A percentile compares a stretch with the other conserved stretches of the same genome.
Conservation (phyloP, 2,329 filamentous ascomycete genomes). For the Talaromyces sp. region DNA sequence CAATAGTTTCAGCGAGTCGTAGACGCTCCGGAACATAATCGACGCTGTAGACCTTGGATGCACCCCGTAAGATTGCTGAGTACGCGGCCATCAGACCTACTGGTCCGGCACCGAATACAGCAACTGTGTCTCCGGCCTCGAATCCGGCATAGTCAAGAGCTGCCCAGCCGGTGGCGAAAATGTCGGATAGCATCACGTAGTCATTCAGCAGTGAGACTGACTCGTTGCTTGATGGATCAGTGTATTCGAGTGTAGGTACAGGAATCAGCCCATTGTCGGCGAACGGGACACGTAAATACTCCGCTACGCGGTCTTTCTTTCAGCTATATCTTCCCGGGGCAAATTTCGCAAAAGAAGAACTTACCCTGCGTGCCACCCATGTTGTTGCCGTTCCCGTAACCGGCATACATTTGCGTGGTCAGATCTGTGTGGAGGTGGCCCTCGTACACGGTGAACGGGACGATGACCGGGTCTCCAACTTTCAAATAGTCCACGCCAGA, state of each 20-base stretch:
- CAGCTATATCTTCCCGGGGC: too few species aligned
- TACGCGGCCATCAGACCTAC: slow-evolving; percentile 64
- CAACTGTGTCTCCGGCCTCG: slow-evolving; percentile 49
- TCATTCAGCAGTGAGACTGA: slow-evolving; percentile 8
- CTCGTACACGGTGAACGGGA: slow-evolving; percentile 13
- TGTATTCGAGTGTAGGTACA: slow-evolving; percentile 6
- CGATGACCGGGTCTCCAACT: slow-evolving; percentile 19
- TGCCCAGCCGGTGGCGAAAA: slow-evolving; percentile 37
- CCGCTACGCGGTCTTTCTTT: slow-evolving; percentile 7
- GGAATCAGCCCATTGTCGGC: slow-evolving; percentile 16
- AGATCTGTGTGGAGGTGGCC: slow-evolving; percentile 4
- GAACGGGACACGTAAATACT: slow-evolving; percentile 16
- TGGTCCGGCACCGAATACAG: slow-evolving; percentile 59
- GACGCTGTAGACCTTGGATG: slow-evolving; percentile 56
- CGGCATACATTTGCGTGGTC: not conserved
- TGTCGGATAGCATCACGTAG: slow-evolving; percentile 29
- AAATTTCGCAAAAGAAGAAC: too few species aligned
- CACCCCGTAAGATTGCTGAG: slow-evolving; percentile 55
- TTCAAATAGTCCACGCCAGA: slow-evolving; percentile 10
- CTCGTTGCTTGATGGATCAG: not conserved
- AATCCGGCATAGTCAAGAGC: slow-evolving; percentile 34
- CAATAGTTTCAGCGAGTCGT: slow-evolving; percentile 51
- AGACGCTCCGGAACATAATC: slow-evolving; percentile 58
- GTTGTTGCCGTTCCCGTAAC: too few species aligned
- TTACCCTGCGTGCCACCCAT: too few species aligned